Evolutionary conservation across 192 early-diverging fungal genomes (phyloP), one percentile per base, ranked within the genome.

Genomic region (Spizellomyces sp.): DNA sequence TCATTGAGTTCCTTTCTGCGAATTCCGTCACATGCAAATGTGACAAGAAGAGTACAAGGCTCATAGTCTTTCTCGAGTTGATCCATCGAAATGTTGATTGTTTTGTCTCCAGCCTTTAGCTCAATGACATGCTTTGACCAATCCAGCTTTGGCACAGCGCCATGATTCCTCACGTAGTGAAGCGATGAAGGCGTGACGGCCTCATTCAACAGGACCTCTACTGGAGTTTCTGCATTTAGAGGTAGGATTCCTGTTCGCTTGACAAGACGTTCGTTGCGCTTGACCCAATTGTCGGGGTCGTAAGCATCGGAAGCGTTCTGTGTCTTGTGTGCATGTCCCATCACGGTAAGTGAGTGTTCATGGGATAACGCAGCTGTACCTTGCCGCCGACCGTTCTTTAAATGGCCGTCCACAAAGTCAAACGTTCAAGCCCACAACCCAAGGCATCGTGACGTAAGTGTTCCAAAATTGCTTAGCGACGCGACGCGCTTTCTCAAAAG

Each of bases 101-200:
- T 36, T 0, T 36, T 36, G 89, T 89, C 5, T 86, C 64, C n/a
- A 89, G 84, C 86, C 45, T 65, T 66, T 58, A 90, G 77, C 19
- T 64, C 46, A 43, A 90, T 19, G 4, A 6, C 36, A 60, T 85
- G 82, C 6, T 56, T 69, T n/a, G 79, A 71, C 76, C 75, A 80
- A 15, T 75, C 58, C 46, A 83, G 59, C 22, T 89, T 68, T 27
- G 90, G 88, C 4, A 90, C 90, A 22, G 85, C 55, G 2, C 90
- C 90, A 71, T 91, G 90, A 62, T 91, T 91, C 12, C 90, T 63
- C n/a, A 91, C 90, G 74, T 86, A 89, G 70, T 91, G 88, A 45
- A 90, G 60, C 36, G 77, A 62, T 22, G 62, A 62, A 21, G 90
- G 87, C 0, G 90, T 91, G 63, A 91, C 81, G 9, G 81, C 84